Percentiles rank a stretch among this genome's conserved stretches.
phyloP scores from a whole-genome alignment of 345 rosid genomes.

The Clarkia xantiana region DNA sequence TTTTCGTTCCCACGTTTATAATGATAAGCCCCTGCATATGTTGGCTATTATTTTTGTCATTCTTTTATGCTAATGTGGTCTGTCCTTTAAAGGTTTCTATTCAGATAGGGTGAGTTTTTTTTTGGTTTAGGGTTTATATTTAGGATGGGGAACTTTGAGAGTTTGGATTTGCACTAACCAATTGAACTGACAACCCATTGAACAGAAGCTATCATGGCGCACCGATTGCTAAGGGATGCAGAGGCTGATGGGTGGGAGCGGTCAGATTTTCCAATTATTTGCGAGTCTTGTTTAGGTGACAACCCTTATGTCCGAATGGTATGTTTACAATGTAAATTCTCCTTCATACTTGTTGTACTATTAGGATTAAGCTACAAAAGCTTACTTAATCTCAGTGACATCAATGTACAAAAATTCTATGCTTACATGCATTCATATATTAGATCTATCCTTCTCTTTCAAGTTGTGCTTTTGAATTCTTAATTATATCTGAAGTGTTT shows the following conservation, averaged over 20 bases:
- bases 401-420: too few relatives aligned
- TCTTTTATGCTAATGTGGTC: too few relatives aligned
- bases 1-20: too few relatives aligned
- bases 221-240: slow-evolving; percentile 64
- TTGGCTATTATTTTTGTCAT: too few relatives aligned
- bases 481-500: background rate
- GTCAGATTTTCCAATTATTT: slow-evolving; percentile 79
- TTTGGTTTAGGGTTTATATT: too few relatives aligned
- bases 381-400: background rate
- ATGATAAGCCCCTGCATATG: too few relatives aligned
- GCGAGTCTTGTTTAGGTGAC: slow-evolving; percentile 97
- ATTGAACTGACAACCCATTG: too few relatives aligned
- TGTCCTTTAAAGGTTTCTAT: too few relatives aligned
- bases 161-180: too few relatives aligned
- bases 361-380: background rate
- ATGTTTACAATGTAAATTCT: background rate
- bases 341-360: background rate
- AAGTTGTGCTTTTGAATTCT: background rate
- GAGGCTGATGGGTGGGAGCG: slow-evolving; percentile 97
- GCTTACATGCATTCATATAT: too few relatives aligned
- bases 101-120: too few relatives aligned
- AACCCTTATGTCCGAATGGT: slow-evolving; percentile 96
- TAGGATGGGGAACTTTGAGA: too few relatives aligned
- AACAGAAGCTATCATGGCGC: slow-evolving; percentile 39
- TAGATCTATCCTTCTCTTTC: background rate